Conservation (phyloP, 768 basidiomycete genomes). For the Termitomyces sp. region DNA sequence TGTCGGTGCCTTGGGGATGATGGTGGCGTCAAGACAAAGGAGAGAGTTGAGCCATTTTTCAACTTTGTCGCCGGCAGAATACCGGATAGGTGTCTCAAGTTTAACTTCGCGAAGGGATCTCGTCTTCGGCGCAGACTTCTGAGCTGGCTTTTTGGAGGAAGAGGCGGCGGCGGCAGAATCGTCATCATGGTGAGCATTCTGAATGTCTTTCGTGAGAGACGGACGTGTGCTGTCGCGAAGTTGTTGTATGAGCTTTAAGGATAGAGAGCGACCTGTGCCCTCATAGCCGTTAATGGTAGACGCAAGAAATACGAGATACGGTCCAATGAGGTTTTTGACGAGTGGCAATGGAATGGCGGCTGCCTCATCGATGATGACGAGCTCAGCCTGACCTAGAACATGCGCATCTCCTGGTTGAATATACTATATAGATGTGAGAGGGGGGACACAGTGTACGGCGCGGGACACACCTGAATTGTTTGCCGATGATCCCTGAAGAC, state of each 20-base stretch:
- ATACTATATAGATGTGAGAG: constrained; percentile 49
- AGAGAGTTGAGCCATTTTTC: constrained; percentile 93
- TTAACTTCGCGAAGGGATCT: constrained; percentile 90
- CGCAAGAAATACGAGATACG: constrained; percentile 96
- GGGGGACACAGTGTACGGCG: neutral
- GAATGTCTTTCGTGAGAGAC: constrained; percentile 61
- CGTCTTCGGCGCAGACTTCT: constrained; percentile 57
- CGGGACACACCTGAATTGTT: constrained; percentile 80
- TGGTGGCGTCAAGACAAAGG: constrained; percentile 86
- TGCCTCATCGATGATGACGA: constrained; percentile 97
- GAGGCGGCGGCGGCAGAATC: constrained; percentile 21
- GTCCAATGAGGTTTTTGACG: constrained; percentile 90
- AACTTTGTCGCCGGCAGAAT: constrained; percentile 78
- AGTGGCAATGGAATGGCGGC: constrained; percentile 97
- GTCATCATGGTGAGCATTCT: constrained; percentile 33
- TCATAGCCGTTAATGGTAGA: constrained; percentile 99
- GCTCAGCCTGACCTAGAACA: constrained; percentile 94
- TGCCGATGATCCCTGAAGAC: constrained; percentile 91
- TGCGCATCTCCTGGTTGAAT: constrained; percentile 98
- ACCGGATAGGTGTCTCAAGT: constrained; percentile 93
- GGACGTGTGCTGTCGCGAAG: constrained; percentile 88
- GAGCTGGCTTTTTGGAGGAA: constrained; percentile 47
- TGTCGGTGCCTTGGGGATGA: constrained; percentile 35
- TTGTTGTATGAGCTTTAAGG: constrained; percentile 96
- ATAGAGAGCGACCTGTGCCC: constrained; percentile 97